phyloP scores from a whole-genome alignment of 2,329 filamentous ascomycete species.

The Beauveria caledonica region DNA sequence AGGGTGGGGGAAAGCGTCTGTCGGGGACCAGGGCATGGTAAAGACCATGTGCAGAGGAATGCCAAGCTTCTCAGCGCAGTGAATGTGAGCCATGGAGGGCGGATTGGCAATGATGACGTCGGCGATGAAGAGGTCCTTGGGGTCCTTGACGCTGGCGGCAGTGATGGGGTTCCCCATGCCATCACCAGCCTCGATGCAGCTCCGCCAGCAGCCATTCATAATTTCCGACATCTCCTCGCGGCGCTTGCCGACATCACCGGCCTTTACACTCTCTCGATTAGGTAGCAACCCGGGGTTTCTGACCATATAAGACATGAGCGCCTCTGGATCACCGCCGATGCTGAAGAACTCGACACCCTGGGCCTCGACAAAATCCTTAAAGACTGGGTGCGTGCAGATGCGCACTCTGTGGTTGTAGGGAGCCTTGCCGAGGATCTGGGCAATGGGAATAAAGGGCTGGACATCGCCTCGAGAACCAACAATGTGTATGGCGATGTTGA shows the following conservation, averaged over 20 bases:
- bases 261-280: constrained; percentile 25
- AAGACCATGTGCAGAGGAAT: constrained; percentile 45
- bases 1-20: constrained; percentile 60
- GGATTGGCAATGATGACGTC: constrained; percentile 48
- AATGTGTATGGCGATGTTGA: constrained; percentile 18
- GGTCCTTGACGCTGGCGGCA: constrained; percentile 19
- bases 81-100: constrained; percentile 42
- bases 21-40: constrained; percentile 66
- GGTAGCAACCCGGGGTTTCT: constrained; percentile 32
- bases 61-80: constrained; percentile 40
- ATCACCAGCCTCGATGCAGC: constrained; percentile 29
- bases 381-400: constrained; percentile 46
- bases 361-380: constrained; percentile 43
- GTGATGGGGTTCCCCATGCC: constrained; percentile 21
- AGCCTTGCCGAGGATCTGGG: constrained; percentile 12
- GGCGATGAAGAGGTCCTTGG: constrained; percentile 38
- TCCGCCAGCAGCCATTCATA: constrained; percentile 28
- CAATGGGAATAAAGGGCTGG: constrained; percentile 11
- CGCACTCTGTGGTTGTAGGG: constrained; percentile 45
- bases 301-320: constrained; percentile 36
- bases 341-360: constrained; percentile 49
- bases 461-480: constrained; percentile 18
- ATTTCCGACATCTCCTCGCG: constrained; percentile 30
- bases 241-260: constrained; percentile 27
- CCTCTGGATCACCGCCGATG: constrained; percentile 48